A percentile compares a stretch with the other conserved stretches of the same genome.
These are phyloP conservation scores for Claviceps digitariae DNA, from an alignment of 2,329 filamentous ascomycete species.

Conservation along the genomic window DNA sequence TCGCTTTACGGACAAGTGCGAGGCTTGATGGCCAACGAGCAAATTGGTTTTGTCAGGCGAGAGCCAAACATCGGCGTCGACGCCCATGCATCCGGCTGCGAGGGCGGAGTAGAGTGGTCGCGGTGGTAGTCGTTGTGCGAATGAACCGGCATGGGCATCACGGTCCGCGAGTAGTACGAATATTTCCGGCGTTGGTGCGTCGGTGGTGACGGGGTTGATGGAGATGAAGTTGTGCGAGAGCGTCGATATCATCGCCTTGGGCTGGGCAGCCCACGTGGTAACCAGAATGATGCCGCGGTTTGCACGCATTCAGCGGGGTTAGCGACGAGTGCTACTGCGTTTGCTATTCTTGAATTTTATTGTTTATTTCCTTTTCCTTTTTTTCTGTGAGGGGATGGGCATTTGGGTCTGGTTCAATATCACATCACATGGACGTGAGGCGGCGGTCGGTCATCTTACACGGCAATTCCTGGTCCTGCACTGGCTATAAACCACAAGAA, in stretches of 20 bases:
- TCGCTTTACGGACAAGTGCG: constrained; percentile 30
- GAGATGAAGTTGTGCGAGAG: constrained; percentile 5
- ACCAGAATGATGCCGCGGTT: constrained; percentile 4
- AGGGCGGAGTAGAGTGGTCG: constrained; percentile 51
- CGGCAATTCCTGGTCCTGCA: constrained; percentile 1
- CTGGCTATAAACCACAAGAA: constrained; percentile 4
- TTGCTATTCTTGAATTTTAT: neutral
- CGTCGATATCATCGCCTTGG: constrained; percentile 3
- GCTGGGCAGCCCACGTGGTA: constrained; percentile 3
- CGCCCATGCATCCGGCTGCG: constrained; percentile 42
- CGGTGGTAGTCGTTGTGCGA: constrained; percentile 56
- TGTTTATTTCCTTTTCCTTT: too few species aligned
- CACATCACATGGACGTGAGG: neutral
- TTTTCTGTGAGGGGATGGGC: too few species aligned
- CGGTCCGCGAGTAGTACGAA: constrained; percentile 3
- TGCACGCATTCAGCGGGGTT: neutral
- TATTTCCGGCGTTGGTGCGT: neutral
- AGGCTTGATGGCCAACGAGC: constrained; percentile 47
- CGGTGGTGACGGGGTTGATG: constrained; percentile 1
- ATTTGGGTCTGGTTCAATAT: too few species aligned
- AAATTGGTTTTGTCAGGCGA: constrained; percentile 30
- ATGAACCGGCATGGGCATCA: constrained; percentile 40
- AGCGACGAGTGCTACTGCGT: neutral
- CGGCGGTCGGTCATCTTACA: constrained; percentile 1
- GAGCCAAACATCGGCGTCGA: constrained; percentile 58